Conservation (phyloP, 1,284 basidiomycete genomes). For the Ganoderma leucocontextum region DNA sequence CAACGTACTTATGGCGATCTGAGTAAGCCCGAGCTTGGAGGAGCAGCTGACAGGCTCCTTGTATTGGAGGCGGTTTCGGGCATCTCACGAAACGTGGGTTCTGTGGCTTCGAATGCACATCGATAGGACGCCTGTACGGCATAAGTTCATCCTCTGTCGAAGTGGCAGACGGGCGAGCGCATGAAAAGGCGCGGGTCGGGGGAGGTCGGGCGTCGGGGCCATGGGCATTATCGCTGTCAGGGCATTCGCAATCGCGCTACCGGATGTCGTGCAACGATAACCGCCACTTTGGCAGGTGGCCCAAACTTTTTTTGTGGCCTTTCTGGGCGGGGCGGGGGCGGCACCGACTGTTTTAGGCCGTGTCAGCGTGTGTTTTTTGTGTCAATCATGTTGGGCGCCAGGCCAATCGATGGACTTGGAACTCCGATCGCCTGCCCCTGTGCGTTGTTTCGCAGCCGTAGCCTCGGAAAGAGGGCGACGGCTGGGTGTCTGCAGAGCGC, state of each 20-base stretch:
- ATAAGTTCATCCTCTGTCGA: background rate
- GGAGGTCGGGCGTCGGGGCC: background rate
- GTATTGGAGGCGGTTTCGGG: background rate
- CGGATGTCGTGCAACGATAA: background rate
- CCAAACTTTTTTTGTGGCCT: background rate
- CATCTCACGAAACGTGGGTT: slow-evolving; percentile 14
- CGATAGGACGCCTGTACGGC: background rate
- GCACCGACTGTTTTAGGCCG: background rate
- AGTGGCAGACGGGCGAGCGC: background rate
- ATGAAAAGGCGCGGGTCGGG: background rate
- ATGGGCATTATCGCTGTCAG: background rate
- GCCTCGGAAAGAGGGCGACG: no score
- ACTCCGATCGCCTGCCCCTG: background rate
- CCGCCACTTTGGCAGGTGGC: background rate
- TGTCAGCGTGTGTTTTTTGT: background rate
- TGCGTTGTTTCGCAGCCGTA: background rate
- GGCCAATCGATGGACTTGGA: background rate
- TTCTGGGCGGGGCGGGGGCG: slow-evolving; percentile 1
- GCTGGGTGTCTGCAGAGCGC: background rate
- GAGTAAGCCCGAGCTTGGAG: background rate
- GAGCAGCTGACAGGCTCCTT: slow-evolving; percentile 4
- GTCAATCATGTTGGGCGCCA: slow-evolving; percentile 1
- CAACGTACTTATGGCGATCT: no score
- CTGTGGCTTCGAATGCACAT: slow-evolving; percentile 13
- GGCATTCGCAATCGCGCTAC: background rate